Conservation (phyloP, 352 stramenopile genomes). For the Achlya hypogyna region DNA sequence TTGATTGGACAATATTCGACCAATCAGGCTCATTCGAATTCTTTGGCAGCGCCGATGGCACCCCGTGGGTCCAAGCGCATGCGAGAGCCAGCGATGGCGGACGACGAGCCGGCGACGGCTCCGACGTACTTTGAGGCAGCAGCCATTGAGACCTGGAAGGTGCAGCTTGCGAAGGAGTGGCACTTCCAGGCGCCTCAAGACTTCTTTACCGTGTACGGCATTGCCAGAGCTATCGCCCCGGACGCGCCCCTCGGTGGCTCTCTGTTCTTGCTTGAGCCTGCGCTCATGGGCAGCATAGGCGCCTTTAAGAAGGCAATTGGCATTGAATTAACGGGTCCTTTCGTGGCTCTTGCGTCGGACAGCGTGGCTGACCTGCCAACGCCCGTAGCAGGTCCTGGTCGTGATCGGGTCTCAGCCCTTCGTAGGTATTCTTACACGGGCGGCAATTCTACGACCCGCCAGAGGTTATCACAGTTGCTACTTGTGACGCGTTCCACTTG, state of each 20-base stretch:
- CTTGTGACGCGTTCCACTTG: slow-evolving; percentile 31
- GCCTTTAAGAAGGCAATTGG: slow-evolving; percentile 38
- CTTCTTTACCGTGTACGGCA: slow-evolving; percentile 39
- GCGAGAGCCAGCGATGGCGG: too few species aligned
- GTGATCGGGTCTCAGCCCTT: slow-evolving; percentile 3
- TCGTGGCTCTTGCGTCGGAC: slow-evolving; percentile 39
- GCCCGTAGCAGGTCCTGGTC: slow-evolving; percentile 9
- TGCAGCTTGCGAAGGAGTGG: slow-evolving; percentile 31
- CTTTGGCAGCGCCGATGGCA: neutral
- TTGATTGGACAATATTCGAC: neutral
- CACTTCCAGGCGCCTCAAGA: slow-evolving; percentile 28
- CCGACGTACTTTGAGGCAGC: too few species aligned
- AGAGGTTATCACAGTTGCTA: slow-evolving; percentile 35
- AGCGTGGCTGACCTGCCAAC: slow-evolving; percentile 11
- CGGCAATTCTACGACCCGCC: slow-evolving; percentile 43
- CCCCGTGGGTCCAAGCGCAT: neutral
- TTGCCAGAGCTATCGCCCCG: slow-evolving; percentile 29
- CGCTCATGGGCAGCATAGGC: slow-evolving; percentile 24
- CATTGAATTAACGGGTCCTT: slow-evolving; percentile 36
- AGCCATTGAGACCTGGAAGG: slow-evolving; percentile 32
- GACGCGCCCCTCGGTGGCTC: slow-evolving; percentile 30
- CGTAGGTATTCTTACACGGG: slow-evolving; percentile 43
- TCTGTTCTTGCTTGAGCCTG: neutral
- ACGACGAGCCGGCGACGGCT: neutral
- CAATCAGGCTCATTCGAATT: neutral